These are phyloP conservation scores for Rhododendron molle DNA, from an alignment of 148 eudicot genomes.

Conservation along the genomic window DNA sequence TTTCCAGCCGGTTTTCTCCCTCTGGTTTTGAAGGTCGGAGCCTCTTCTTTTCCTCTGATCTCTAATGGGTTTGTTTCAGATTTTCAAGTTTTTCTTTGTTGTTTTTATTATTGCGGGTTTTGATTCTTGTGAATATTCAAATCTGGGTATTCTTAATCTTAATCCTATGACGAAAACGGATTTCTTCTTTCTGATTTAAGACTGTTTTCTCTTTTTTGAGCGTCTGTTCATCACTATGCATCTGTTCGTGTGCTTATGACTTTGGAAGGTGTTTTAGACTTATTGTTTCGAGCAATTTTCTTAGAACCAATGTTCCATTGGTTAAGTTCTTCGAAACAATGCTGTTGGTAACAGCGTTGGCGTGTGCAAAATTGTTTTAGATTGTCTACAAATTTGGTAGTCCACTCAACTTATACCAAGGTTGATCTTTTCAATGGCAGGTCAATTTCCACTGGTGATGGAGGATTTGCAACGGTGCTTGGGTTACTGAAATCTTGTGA, in stretches of 20 bases:
- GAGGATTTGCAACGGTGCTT: constrained; percentile 22
- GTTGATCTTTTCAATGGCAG: constrained; percentile 42
- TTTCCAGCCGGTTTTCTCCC: not conserved
- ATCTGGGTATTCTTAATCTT: not conserved
- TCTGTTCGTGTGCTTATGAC: not conserved
- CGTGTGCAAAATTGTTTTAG: constrained; percentile 9
- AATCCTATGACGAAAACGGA: not conserved
- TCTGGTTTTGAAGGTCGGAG: not conserved
- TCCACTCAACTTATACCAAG: constrained; percentile 13
- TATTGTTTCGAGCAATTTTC: constrained; percentile 4
- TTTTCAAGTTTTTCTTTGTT: too few relatives aligned
- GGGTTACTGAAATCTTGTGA: constrained; percentile 7
- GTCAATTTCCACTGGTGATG: constrained; percentile 13
- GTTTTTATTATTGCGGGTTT: not conserved
- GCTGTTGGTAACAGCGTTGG: constrained; percentile 31
- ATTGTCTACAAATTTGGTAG: constrained; percentile 37
- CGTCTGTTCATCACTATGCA: not conserved
- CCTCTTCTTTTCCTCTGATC: not conserved
- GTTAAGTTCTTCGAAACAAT: constrained; percentile 1
- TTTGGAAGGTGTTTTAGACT: not conserved
- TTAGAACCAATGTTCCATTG: not conserved
- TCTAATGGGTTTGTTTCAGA: not conserved
- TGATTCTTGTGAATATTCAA: not conserved
- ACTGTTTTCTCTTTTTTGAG: constrained; percentile 1
- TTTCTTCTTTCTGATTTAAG: not conserved